Evolutionary conservation across 345 rosid species (phyloP), one percentile per base, ranked within the genome.

Genomic region (Gossypium thurberi): DNA sequence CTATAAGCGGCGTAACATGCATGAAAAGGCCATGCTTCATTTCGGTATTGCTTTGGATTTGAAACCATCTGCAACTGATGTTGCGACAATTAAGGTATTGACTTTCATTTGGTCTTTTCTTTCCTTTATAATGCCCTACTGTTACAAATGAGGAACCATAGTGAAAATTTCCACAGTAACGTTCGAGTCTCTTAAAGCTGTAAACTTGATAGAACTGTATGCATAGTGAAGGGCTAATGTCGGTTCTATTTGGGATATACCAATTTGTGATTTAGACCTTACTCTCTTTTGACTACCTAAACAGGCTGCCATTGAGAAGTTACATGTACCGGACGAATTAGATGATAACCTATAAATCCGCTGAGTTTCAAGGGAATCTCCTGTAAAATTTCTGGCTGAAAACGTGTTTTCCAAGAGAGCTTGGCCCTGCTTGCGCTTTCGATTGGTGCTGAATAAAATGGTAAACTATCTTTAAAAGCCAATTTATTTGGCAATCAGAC

Each of bases 281-380:
- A 26, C 57, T 6, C 13, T 53, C 28, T 33, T 23, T 58, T 59
- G 57, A 28, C 4, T 17, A 59, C 33, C 77, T 69, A 58, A 77
- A 82, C 89, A 92, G 99, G 97, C 99, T 79, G 97, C 96, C 75
- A 95, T 95, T 46, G 99, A 95, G 77, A 95, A 92, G 82, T 80
- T 92, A 82, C 99, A 91, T 76, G 94, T 95, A 61, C 99, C 99
- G 2, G 98, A 95, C 76, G 98, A 92, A 77, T 52, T 92, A 23
- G 97, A 89, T 58, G 99, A 90, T 79, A 78, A 69, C 81, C 73
- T 85, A 75, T 89, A 80, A 81, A 71, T 65, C 57, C 6, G 5
- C 60, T 3, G 20, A 50, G 40, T 37, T 48, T 17, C 56, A 6
- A 53, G 37, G 62, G 73, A 52, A 59, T 47, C 56, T 53, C 46